Conservation (phyloP, 2,329 filamentous ascomycete species). For the Colletotrichum acutatum region DNA sequence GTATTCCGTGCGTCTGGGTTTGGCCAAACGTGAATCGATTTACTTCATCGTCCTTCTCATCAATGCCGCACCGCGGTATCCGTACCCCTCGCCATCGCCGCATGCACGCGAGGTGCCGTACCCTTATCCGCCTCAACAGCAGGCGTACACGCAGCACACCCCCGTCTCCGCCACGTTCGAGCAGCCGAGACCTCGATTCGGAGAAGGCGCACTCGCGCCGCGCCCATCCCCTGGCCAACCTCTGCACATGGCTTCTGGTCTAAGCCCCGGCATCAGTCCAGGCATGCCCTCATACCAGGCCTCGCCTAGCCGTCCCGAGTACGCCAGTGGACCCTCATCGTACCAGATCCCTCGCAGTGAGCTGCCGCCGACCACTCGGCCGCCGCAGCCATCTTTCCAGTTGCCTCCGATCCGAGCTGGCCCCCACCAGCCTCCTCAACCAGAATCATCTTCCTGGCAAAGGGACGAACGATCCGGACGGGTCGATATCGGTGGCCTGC, state of each 20-base stretch:
- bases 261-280: slow-evolving; percentile 55
- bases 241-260: slow-evolving; percentile 48
- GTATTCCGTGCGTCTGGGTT: slow-evolving; percentile 63
- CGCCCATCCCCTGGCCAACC: slow-evolving; percentile 44
- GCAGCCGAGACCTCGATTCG: slow-evolving; percentile 52
- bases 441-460: slow-evolving; percentile 44
- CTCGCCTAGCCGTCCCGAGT: slow-evolving; percentile 57
- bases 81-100: slow-evolving; percentile 58
- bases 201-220: slow-evolving; percentile 46
- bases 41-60: slow-evolving; percentile 70
- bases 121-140: slow-evolving; percentile 51
- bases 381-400: slow-evolving; percentile 52
- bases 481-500: slow-evolving; percentile 70
- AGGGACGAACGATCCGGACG: slow-evolving; percentile 64
- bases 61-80: slow-evolving; percentile 47
- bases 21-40: slow-evolving; percentile 70
- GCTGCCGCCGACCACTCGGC: slow-evolving; percentile 47
- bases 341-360: slow-evolving; percentile 68
- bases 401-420: slow-evolving; percentile 60
- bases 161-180: slow-evolving; percentile 61
- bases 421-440: slow-evolving; percentile 42
- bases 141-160: slow-evolving; percentile 55
- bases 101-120: slow-evolving; percentile 55
- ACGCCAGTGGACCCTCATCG: slow-evolving; percentile 53
- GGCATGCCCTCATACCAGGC: slow-evolving; percentile 58